These are phyloP conservation scores for Akanthomyces lecanii DNA, from an alignment of 2,329 filamentous ascomycete species.

Conservation along the genomic window DNA sequence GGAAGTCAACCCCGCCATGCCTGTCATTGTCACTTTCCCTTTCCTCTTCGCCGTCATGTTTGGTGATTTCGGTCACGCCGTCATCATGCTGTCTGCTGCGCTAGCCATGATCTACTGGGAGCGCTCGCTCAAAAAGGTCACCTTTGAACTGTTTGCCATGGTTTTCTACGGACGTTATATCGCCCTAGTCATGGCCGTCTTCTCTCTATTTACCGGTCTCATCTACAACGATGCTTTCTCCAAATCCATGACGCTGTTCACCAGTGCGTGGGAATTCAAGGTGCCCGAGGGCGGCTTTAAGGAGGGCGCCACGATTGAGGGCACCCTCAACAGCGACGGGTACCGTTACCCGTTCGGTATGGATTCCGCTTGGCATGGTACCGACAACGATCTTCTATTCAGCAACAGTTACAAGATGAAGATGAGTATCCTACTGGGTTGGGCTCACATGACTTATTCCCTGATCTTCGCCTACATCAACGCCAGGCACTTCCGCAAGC, in stretches of 20 bases:
- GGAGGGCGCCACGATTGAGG: constrained; percentile 60
- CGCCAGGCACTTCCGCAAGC: constrained; percentile 88
- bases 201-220: constrained; percentile 94
- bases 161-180: constrained; percentile 99
- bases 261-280: constrained; percentile 81
- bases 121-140: constrained; percentile 85
- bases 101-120: constrained; percentile 96
- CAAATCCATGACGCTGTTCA: constrained; percentile 82
- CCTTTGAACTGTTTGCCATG: constrained; percentile 94
- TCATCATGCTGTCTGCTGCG: constrained; percentile 81
- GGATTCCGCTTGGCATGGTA: constrained; percentile 94
- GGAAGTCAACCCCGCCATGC: constrained; percentile 93
- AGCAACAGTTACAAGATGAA: constrained; percentile 99
- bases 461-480: constrained; percentile 91
- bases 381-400: constrained; percentile 92
- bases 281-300: constrained; percentile 60
- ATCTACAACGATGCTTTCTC: constrained; percentile 99
- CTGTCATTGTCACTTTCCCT: constrained; percentile 96
- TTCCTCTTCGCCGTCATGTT: constrained; percentile 99
- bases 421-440: constrained; percentile 94
- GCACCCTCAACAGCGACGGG: constrained; percentile 59
- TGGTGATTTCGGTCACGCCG: constrained; percentile 90
- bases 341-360: constrained; percentile 95
- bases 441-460: constrained; percentile 98
- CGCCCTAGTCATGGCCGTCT: constrained; percentile 95